These are phyloP conservation scores for Strigomonas culicis DNA, from an alignment of 208 protist species.

Conservation along the genomic window DNA sequence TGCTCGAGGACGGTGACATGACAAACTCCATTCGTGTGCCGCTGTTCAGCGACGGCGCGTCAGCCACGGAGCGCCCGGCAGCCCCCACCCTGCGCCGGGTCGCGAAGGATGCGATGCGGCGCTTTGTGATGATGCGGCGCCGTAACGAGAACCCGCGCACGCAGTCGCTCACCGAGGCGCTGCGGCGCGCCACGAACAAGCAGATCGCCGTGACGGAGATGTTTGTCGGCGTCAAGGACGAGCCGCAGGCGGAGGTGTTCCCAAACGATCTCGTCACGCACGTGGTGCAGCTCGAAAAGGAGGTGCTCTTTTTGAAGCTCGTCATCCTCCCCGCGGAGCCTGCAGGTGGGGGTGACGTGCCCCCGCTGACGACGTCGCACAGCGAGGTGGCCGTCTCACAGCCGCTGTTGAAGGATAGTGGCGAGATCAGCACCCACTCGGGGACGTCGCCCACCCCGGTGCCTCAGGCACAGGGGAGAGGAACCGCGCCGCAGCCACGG, in stretches of 20 bases:
- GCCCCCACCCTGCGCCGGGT: slow-evolving; percentile 35
- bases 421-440: no score
- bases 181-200: background rate
- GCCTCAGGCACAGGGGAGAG: no score
- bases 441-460: no score
- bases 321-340: slow-evolving; percentile 2
- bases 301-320: slow-evolving; percentile 3
- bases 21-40: slow-evolving; percentile 36
- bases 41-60: no score
- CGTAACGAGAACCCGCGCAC: background rate
- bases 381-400: no score
- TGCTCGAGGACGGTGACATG: background rate
- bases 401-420: no score
- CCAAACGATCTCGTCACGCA: slow-evolving; percentile 8
- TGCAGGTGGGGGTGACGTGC: background rate
- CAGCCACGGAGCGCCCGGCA: slow-evolving; percentile 8
- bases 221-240: background rate
- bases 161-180: background rate
- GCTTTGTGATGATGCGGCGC: slow-evolving; percentile 16
- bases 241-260: background rate
- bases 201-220: slow-evolving; percentile 7
- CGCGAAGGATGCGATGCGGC: slow-evolving; percentile 48
- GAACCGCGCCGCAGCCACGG: no score
- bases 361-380: background rate
- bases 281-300: slow-evolving; percentile 1